Conservation (phyloP, 257 asterid species). For the Paraleonurus japonicus region DNA sequence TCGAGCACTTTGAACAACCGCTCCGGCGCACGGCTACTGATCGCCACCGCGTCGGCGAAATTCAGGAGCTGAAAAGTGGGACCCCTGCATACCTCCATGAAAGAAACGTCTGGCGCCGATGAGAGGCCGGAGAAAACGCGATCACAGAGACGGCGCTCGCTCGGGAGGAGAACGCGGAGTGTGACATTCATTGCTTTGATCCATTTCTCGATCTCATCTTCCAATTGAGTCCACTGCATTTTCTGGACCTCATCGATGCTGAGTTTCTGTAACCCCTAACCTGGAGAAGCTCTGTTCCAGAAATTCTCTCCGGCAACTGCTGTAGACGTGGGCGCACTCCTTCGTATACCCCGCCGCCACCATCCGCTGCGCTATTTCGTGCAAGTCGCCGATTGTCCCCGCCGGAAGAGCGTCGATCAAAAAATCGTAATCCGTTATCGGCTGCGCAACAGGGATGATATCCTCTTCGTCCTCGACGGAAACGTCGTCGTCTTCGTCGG, state of each 20-base stretch:
- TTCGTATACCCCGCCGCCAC: conserved; percentile 74
- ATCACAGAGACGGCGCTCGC: conserved; percentile 76
- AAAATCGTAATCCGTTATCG: conserved; percentile 53
- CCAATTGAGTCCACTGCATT: conserved; percentile 76
- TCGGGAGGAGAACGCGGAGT: conserved; percentile 62
- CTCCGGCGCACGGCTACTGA: conserved; percentile 79
- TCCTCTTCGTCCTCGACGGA: conserved; percentile 33
- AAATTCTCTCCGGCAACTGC: conserved; percentile 59
- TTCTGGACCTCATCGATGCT: conserved; percentile 76
- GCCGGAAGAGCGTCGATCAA: conserved; percentile 67
- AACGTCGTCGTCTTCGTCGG: conserved; percentile 44
- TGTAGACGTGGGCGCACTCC: conserved; percentile 70
- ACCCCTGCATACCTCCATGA: conserved; percentile 68
- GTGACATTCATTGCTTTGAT: conserved; percentile 60
- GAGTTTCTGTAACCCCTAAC: conserved; percentile 64
- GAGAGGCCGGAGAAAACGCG: conserved; percentile 57
- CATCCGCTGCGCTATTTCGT: conserved; percentile 74
- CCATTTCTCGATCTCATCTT: conserved; percentile 85
- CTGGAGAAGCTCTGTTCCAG: conserved; percentile 75
- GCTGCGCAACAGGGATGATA: conserved; percentile 61
- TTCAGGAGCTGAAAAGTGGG: conserved; percentile 63
- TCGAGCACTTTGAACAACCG: conserved; percentile 81
- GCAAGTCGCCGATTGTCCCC: conserved; percentile 54
- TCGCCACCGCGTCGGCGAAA: conserved; percentile 79
- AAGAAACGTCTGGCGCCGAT: conserved; percentile 63